phyloP scores from a whole-genome alignment of 257 asterid species.

The Nicotiana attenuata region DNA sequence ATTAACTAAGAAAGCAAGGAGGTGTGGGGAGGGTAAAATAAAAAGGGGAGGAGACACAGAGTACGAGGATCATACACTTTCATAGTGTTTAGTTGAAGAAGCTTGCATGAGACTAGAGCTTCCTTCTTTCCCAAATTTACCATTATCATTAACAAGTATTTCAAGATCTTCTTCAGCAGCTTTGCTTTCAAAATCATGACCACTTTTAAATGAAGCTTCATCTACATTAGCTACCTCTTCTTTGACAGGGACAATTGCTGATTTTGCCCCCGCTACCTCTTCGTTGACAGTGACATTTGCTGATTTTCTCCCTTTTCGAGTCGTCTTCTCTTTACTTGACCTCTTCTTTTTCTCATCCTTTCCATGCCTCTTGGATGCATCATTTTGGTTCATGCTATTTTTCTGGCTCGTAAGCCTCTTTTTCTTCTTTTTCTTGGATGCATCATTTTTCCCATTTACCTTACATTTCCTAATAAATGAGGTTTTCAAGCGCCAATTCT shows the following conservation, averaged over 20 bases:
- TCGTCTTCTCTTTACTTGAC: neutral
- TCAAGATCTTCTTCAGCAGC: conserved; percentile 1
- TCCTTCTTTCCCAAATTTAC: conserved; percentile 2
- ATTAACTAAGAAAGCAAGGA: neutral
- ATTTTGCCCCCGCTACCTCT: neutral
- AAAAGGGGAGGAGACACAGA: conserved; percentile 3
- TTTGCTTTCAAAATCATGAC: neutral
- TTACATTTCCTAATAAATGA: neutral
- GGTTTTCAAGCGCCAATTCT: neutral
- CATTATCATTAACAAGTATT: neutral
- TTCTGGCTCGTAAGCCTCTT: neutral
- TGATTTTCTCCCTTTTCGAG: neutral
- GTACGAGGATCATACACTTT: conserved; percentile 3
- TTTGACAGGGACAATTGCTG: neutral
- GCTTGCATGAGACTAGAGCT: neutral
- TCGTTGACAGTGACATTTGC: neutral
- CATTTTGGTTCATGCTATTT: neutral
- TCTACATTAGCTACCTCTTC: conserved; percentile 4
- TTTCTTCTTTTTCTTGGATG: conserved; percentile 7
- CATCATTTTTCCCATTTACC: neutral
- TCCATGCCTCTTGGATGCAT: neutral
- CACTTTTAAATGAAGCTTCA: neutral
- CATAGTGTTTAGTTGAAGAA: neutral
- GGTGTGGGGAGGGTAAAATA: neutral
- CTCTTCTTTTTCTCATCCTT: neutral